Percentiles rank a stretch among this genome's conserved stretches.
phyloP scores from a whole-genome alignment of 1,139 yeast genomes.

The Sugiyamaella grinbergsii region DNA sequence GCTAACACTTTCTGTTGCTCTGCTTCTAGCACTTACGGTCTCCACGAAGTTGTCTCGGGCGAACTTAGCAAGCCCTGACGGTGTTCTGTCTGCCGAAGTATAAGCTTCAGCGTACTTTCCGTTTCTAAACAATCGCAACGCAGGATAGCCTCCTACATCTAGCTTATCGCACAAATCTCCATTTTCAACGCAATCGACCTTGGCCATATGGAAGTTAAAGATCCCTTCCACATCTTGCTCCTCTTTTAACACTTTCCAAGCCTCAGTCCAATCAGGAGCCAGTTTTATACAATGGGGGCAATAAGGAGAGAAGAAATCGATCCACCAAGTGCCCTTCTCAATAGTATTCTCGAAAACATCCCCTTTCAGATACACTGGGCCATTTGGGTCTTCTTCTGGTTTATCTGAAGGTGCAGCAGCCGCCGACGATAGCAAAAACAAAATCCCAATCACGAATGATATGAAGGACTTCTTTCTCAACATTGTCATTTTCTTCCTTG shows the following conservation, averaged over 20 bases:
- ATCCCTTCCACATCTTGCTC: conserved; percentile 29
- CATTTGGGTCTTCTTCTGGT: conserved; percentile 10
- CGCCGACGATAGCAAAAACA: background rate
- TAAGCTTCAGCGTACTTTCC: conserved; percentile 39
- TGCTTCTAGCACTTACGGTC: conserved; percentile 10
- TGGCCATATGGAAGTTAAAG: conserved; percentile 41
- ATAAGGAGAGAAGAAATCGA: conserved; percentile 48
- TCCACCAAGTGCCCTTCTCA: conserved; percentile 42
- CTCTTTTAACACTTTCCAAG: conserved; percentile 32
- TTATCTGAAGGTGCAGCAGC: conserved; percentile 6
- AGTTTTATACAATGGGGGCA: conserved; percentile 45
- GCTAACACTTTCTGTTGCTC: background rate
- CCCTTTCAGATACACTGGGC: conserved; percentile 3
- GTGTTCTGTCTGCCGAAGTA: conserved; percentile 23
- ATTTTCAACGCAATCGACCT: conserved; percentile 45
- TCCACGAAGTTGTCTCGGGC: conserved; percentile 13
- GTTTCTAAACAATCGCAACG: conserved; percentile 40
- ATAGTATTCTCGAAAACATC: conserved; percentile 28
- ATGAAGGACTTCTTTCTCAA: background rate
- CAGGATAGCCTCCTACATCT: conserved; percentile 41
- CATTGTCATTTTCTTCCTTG: no score
- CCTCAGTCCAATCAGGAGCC: conserved; percentile 45
- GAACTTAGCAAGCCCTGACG: conserved; percentile 24
- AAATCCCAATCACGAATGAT: background rate
- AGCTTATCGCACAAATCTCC: conserved; percentile 45